Evolutionary conservation across 2,329 filamentous ascomycete genomes (phyloP), one percentile per base, ranked within the genome.

Genomic region (Cladosporium colombiae): DNA sequence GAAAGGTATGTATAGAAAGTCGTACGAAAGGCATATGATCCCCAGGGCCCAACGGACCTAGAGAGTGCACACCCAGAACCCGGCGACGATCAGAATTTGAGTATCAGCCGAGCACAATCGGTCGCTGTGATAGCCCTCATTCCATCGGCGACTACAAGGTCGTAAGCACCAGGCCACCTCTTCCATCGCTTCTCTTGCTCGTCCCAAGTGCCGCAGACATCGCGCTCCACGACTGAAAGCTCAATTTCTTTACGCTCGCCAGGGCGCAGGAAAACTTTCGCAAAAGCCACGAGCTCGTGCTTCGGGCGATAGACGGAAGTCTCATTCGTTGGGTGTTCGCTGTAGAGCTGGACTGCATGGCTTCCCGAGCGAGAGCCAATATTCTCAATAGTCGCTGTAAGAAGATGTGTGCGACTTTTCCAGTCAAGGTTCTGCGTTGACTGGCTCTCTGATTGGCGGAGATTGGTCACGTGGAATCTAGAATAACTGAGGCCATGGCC

Each of bases 401-500:
- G 50, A n/a, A 53, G 27, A 21, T 31, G 50, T 5, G 25, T 53
- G 16, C 50, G 50, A 4, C 0, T n/a, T 14, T 13, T n/a, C 50
- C 50, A 53, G 16, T 53, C 50, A 2, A 27, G 2, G 8, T 29
- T 7, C 8, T 53, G 50, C 50, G n/a, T 16, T 11, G 27, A 21
- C 8, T 14, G 16, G 27, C 27, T 21, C 13, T 53, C 16, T 18
- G 8, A 27, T n/a, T 11, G 23, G 7, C 50, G 50, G 10, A 87
- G 83, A 0, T 81, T 79, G 18, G 86, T 86, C 72, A 91, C 89
- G 56, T 84, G 81, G 74, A 92, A 94, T 0, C 80, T 86, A 0
- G 91, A 93, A 78, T 93, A 94, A 14, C 89, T 91, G 1, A 95
- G 82, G 2, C 91, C 90, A 74, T 92, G 88, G 14, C 90, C 90